These are phyloP conservation scores for Favolaschia claudopus DNA, from an alignment of 768 basidiomycete species.

Conservation along the genomic window DNA sequence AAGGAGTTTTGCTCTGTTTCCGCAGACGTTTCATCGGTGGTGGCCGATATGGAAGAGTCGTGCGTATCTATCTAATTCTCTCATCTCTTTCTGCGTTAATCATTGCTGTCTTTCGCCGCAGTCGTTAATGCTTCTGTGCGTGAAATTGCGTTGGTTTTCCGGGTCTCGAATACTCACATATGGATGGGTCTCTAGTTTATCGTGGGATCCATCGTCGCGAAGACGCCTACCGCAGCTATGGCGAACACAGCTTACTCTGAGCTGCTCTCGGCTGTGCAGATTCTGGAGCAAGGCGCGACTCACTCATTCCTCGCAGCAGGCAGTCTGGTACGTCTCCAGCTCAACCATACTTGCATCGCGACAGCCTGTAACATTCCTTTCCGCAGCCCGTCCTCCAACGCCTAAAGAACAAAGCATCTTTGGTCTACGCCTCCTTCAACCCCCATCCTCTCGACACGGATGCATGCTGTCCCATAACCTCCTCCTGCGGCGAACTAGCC, in stretches of 20 bases:
- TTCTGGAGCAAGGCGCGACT: conserved; percentile 47
- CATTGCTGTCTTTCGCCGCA: neutral
- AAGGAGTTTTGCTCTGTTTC: conserved; percentile 44
- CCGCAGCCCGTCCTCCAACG: conserved; percentile 2
- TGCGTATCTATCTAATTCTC: neutral
- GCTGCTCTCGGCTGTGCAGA: conserved; percentile 49
- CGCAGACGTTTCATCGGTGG: conserved; percentile 49
- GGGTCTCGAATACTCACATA: neutral
- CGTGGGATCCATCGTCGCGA: conserved; percentile 47
- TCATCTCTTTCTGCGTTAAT: neutral
- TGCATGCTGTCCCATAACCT: too few relatives aligned
- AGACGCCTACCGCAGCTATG: conserved; percentile 49
- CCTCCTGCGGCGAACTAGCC: too few relatives aligned
- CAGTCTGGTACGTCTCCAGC: conserved; percentile 5
- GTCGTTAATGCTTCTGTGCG: conserved; percentile 15
- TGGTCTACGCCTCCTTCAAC: neutral
- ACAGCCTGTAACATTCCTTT: too few relatives aligned
- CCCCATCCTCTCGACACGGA: too few relatives aligned
- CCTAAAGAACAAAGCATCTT: conserved; percentile 2
- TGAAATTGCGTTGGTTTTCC: neutral
- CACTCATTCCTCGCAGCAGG: conserved; percentile 9
- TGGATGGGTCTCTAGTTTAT: conserved; percentile 37
- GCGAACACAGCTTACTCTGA: conserved; percentile 50
- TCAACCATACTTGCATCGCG: neutral
- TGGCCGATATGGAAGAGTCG: conserved; percentile 52